A percentile compares a stretch with the other conserved stretches of the same genome.
These are phyloP conservation scores for Venturia nashicola DNA, from an alignment of 2,329 filamentous ascomycete species.

Conservation along the genomic window DNA sequence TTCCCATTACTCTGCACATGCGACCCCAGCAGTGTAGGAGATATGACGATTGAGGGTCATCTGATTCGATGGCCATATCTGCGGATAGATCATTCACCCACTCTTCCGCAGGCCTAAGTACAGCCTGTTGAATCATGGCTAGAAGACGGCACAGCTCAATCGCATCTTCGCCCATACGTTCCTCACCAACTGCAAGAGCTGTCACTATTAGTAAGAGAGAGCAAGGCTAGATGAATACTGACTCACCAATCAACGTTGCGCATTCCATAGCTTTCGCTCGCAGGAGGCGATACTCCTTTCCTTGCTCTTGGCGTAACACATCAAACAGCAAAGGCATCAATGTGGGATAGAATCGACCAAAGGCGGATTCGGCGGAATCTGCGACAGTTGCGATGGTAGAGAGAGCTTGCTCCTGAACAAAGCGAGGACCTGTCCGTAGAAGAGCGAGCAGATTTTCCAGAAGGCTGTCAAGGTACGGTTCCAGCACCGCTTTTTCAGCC, in stretches of 20 bases:
- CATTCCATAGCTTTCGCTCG: slow-evolving; percentile 99
- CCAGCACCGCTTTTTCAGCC: slow-evolving; percentile 80
- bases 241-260: slow-evolving; percentile 63
- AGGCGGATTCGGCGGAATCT: slow-evolving; percentile 93
- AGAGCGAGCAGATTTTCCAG: slow-evolving; percentile 76
- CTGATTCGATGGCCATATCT: slow-evolving; percentile 69
- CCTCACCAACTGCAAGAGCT: slow-evolving; percentile 85
- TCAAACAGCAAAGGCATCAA: slow-evolving; percentile 91
- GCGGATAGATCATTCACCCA: slow-evolving; percentile 7
- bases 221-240: too few species aligned
- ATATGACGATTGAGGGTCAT: slow-evolving; percentile 94
- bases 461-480: slow-evolving; percentile 85
- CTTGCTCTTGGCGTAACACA: slow-evolving; percentile 78
- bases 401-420: slow-evolving; percentile 92
- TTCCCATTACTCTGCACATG: slow-evolving; percentile 89
- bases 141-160: slow-evolving; percentile 78
- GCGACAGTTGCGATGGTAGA: slow-evolving; percentile 98
- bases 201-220: slow-evolving; percentile 8
- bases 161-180: slow-evolving; percentile 79
- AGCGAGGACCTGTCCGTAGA: slow-evolving; percentile 83
- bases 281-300: slow-evolving; percentile 83
- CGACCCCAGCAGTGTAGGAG: slow-evolving; percentile 98
- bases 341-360: slow-evolving; percentile 88
- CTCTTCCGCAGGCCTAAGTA: not conserved
- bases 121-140: slow-evolving; percentile 61